These are phyloP conservation scores for Calocybe cyanea DNA, from an alignment of 768 basidiomycete species.

Conservation along the genomic window DNA sequence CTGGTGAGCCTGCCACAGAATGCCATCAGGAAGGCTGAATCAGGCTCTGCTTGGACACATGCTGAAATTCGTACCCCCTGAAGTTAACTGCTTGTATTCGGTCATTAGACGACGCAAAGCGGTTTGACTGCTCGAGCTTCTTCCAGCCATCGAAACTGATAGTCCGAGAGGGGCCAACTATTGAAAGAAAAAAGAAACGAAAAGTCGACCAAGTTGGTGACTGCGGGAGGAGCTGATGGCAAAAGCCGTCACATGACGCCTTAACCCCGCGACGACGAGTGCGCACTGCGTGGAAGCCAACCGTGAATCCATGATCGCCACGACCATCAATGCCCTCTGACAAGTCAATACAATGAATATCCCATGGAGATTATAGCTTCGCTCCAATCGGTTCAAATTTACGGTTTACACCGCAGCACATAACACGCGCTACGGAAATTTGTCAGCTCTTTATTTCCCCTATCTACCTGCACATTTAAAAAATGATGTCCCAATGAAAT, in stretches of 20 bases:
- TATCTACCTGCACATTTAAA: slow-evolving; percentile 1
- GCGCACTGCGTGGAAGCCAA: too few relatives aligned
- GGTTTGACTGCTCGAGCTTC: slow-evolving; percentile 56
- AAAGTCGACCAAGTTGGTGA: neutral
- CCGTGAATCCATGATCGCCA: neutral
- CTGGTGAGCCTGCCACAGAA: slow-evolving; percentile 62
- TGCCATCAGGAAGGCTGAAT: slow-evolving; percentile 7
- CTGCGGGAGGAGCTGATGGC: neutral
- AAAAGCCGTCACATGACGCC: slow-evolving; percentile 7
- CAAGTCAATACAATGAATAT: slow-evolving; percentile 1
- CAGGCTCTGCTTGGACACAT: neutral
- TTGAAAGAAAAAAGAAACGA: slow-evolving; percentile 4
- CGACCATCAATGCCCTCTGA: slow-evolving; percentile 3
- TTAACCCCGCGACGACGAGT: slow-evolving; percentile 10
- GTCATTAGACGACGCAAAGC: slow-evolving; percentile 88
- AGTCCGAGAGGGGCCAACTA: slow-evolving; percentile 2
- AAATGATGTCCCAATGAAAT: slow-evolving; percentile 1
- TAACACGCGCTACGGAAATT: slow-evolving; percentile 1
- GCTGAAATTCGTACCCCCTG: slow-evolving; percentile 51
- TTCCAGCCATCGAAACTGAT: slow-evolving; percentile 41
- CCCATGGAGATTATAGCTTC: slow-evolving; percentile 1
- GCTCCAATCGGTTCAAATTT: neutral
- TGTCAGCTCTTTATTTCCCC: slow-evolving; percentile 1
- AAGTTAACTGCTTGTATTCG: slow-evolving; percentile 83
- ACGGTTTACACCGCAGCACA: neutral